Evolutionary conservation across 495 filamentous ascomycete species (phyloP), one percentile per base, ranked within the genome.

Genomic region (Articulospora tetracladia): DNA sequence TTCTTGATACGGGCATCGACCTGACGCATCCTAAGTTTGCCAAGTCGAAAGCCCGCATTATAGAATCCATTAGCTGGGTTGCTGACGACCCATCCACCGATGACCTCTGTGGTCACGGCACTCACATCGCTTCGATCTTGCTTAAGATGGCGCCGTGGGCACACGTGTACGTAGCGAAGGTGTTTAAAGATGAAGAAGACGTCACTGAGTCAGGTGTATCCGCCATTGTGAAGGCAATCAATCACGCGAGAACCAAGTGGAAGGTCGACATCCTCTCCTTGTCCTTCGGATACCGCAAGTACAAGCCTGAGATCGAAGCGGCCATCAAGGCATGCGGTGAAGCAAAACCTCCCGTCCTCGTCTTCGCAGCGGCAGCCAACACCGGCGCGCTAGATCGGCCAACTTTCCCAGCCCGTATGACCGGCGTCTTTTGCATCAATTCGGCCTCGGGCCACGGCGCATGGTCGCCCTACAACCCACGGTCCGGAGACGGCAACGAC

Each of bases 251-350:
- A 15, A 46, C 28, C 11, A 13, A 50, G 2, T 27, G 49, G 55
- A 53, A 60, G 26, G 64, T 63, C 10, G 57, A 66, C 20, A 64
- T 66, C 15, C 63, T 66, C 28, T 53, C 60, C 0, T 60, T 66
- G 61, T 66, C 64, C n/a, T 64, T 66, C 24, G 64, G 64, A 17
- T 57, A 63, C 24, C 27, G 10, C 6, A 17, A 44, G 7, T 22
- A 41, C n/a, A 32, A 46, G 11, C 12, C 50, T 1, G 12, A 15
- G 2, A 59, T 59, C 8, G 1, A 44, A 11, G 4, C n/a, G 0
- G 57, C 54, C 1, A 25, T 66, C 1, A 19, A 22, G 1, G 30
- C 30, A 6, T n/a, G 46, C 55, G 32, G 64, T 60, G 22, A 15
- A 52, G 17, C 19, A 17, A 1, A 56, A 56, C 10, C n/a, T 13